Evolutionary conservation across 345 rosid species (phyloP).

Genomic region (Linum usitatissimum): DNA sequence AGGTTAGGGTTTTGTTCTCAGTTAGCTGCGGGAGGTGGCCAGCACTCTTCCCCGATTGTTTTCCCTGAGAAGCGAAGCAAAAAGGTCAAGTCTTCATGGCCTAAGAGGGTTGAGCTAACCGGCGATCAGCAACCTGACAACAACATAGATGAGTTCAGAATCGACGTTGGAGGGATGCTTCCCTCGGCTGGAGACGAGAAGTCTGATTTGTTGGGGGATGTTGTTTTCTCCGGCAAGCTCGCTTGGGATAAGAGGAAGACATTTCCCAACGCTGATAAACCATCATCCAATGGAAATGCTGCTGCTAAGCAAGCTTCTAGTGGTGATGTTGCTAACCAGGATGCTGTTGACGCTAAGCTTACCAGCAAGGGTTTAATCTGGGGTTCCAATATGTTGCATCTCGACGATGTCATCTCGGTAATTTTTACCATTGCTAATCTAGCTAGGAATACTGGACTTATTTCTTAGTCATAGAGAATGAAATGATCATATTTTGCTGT

Average conservation of each 20-base stretch:
- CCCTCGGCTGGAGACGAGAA: slow-evolving; percentile 57
- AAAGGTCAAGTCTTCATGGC: slow-evolving; percentile 58
- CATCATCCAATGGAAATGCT: slow-evolving; percentile 17
- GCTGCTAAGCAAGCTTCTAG: slow-evolving; percentile 26
- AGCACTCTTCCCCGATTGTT: slow-evolving; percentile 71
- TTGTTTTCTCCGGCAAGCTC: slow-evolving; percentile 67
- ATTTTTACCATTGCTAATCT: not conserved
- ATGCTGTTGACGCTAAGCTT: slow-evolving; percentile 61
- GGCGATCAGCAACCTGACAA: slow-evolving; percentile 31
- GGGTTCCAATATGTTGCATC: slow-evolving; percentile 64
- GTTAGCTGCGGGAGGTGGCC: slow-evolving; percentile 40
- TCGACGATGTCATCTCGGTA: slow-evolving; percentile 77
- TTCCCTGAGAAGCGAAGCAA: slow-evolving; percentile 79
- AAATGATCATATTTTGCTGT: not conserved
- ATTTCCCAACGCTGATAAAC: slow-evolving; percentile 19
- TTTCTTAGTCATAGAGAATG: not conserved
- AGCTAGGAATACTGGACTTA: not conserved
- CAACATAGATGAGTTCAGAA: slow-evolving; percentile 47
- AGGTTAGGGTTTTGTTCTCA: slow-evolving; percentile 78
- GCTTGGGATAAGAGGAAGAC: slow-evolving; percentile 55
- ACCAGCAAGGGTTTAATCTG: slow-evolving; percentile 79
- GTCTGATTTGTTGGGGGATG: slow-evolving; percentile 70
- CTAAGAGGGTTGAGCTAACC: slow-evolving; percentile 24
- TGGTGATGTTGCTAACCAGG: slow-evolving; percentile 32
- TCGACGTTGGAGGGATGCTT: slow-evolving; percentile 39